Evolutionary conservation across 495 filamentous ascomycete genomes (phyloP).

Genomic region (Friedmanniomyces endolithicus): DNA sequence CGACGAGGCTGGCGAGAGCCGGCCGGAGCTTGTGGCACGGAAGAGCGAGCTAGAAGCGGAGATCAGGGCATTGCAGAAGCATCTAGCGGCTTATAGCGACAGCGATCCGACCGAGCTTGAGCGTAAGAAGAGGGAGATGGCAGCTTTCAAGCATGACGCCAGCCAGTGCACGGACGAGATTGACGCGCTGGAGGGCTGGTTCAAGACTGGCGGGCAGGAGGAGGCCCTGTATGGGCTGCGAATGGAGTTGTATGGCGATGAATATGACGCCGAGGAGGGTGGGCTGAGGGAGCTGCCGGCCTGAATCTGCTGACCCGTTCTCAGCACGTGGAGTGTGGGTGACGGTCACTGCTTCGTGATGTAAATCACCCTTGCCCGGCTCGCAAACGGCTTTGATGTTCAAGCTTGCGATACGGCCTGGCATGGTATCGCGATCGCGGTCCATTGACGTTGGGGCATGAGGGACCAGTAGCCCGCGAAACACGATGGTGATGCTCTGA

Average conservation of each 20-base stretch:
- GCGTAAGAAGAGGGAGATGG: constrained; percentile 39
- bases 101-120: constrained; percentile 41
- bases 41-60: constrained; percentile 29
- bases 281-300: constrained; percentile 41
- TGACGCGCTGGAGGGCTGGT: constrained; percentile 43
- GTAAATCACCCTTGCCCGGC: too few species aligned
- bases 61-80: constrained; percentile 30
- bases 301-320: background rate
- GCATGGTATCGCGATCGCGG: too few species aligned
- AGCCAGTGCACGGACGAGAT: constrained; percentile 19
- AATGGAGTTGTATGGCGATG: constrained; percentile 47
- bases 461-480: too few species aligned
- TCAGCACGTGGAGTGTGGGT: background rate
- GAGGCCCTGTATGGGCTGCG: constrained; percentile 41
- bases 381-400: too few species aligned
- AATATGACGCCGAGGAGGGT: constrained; percentile 48
- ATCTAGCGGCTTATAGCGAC: constrained; percentile 39
- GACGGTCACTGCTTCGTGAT: too few species aligned
- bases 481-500: too few species aligned
- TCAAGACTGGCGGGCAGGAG: constrained; percentile 41
- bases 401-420: too few species aligned
- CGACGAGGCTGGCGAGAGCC: constrained; percentile 21
- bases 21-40: constrained; percentile 26
- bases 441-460: too few species aligned
- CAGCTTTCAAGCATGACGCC: constrained; percentile 21